phyloP scores from a whole-genome alignment of 768 basidiomycete genomes.

The Fomitopsis pulvina region DNA sequence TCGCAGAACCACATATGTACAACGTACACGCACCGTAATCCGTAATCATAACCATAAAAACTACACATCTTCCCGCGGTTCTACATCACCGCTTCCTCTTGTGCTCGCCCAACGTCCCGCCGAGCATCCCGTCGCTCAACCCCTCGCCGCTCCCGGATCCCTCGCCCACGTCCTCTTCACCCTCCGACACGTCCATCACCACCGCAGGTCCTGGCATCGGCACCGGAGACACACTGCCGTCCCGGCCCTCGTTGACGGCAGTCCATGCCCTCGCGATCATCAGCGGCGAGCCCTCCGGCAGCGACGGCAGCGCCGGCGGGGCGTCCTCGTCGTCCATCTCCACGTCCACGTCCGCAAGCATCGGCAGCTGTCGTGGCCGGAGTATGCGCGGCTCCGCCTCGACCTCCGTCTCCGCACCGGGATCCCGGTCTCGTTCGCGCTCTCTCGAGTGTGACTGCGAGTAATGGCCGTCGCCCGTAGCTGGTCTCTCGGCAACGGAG shows the following conservation, averaged over 20 bases:
- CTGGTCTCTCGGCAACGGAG: slow-evolving; percentile 14
- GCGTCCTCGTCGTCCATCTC: slow-evolving; percentile 23
- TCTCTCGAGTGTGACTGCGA: slow-evolving; percentile 8
- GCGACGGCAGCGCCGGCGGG: slow-evolving; percentile 14
- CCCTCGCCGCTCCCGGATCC: slow-evolving; percentile 16
- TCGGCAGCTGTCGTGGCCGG: slow-evolving; percentile 10
- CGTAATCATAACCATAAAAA: not conserved
- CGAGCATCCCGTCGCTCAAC: slow-evolving; percentile 10
- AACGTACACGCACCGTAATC: not conserved
- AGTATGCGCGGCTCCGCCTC: slow-evolving; percentile 18
- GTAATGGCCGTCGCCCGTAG: slow-evolving; percentile 11
- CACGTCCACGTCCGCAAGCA: slow-evolving; percentile 6
- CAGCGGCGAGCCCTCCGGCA: slow-evolving; percentile 20
- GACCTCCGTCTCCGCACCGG: slow-evolving; percentile 27
- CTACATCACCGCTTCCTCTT: slow-evolving; percentile 23
- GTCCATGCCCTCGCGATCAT: slow-evolving; percentile 10
- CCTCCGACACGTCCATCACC: slow-evolving; percentile 8
- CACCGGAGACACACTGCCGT: slow-evolving; percentile 16
- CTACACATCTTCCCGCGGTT: not conserved
- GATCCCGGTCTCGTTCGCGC: slow-evolving; percentile 15
- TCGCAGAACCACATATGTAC: too few relatives aligned
- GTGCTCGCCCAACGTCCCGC: slow-evolving; percentile 13
- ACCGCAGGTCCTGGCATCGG: slow-evolving; percentile 9
- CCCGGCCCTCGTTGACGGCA: slow-evolving; percentile 10
- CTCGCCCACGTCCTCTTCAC: slow-evolving; percentile 18